Base-by-base conservation (phyloP, 148 eudicot species). In the Heliamphora exappendiculata region DNA sequence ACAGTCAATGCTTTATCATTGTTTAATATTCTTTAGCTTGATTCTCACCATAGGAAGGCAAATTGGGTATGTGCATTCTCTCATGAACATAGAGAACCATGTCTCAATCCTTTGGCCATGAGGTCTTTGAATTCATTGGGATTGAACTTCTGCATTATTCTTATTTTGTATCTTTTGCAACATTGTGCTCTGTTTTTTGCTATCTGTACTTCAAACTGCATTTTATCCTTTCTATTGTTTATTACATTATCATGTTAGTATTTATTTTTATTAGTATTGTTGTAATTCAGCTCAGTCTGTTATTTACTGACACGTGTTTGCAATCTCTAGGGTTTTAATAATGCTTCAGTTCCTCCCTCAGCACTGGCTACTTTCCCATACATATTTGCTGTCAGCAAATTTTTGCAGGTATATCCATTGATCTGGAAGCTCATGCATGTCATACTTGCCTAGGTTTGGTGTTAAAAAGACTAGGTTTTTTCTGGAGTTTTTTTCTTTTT, bases 361-460 rank as follows among this genome's bases (percentile, higher is more conserved):
- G 89, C 90, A 77, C 97, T 90, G 86, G 98, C 97, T 67, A 82
- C 98, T 45, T 94, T 89, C 79, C 95, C 95, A 41, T 92, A 94
- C 73, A 37, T 87, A 49, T 90, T 91, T 90, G 86, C 90, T 45
- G 93, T 94, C 73, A 92, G 97, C 97, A 90, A 90, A 85, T 92
- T 88, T 78, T 85, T 94, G 78, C 97, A 94, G 93, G 98, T 92
- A 85, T n/a, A 0, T 76, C 2, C 63, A 42, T 41, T 44, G 44
- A 16, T 11, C 42, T 29, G 14, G 49, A 31, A 5, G 19, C 49
- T 81, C 31, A 42, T 72, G 63, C 6, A 58, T 42, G 33, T n/a
- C 37, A 10, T 59, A 14, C 36, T 51, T n/a, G n/a, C n/a, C n/a
- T n/a, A n/a, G n/a, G n/a, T n/a, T n/a, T n/a, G n/a, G n/a, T n/a